A percentile compares a stretch with the other conserved stretches of the same genome.
These are phyloP conservation scores for Rhododendron griersonianum DNA, from an alignment of 148 eudicot genomes.

Conservation along the genomic window DNA sequence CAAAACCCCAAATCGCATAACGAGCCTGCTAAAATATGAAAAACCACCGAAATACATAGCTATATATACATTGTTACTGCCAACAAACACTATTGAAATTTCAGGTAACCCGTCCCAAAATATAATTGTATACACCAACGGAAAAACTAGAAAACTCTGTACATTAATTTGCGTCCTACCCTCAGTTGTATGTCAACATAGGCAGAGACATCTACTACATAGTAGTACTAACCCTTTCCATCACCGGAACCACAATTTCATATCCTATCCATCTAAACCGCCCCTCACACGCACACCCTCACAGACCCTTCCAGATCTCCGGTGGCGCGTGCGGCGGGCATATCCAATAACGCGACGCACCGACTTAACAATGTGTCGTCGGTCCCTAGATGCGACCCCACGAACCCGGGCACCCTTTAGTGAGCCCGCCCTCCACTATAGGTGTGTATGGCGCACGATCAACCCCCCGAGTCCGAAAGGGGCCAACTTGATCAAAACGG, in stretches of 20 bases:
- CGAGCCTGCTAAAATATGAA: no score
- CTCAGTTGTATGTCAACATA: background rate
- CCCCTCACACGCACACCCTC: constrained; percentile 3
- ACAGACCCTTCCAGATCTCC: background rate
- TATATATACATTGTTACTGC: background rate
- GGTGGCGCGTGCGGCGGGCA: background rate
- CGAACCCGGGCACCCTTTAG: background rate
- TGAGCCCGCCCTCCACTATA: no score
- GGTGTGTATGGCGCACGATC: background rate
- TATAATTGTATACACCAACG: background rate
- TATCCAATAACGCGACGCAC: background rate
- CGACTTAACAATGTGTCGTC: background rate
- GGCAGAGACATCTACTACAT: background rate
- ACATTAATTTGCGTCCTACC: background rate
- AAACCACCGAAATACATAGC: background rate
- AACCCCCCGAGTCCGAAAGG: background rate
- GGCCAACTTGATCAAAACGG: constrained; percentile 16
- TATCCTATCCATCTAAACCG: background rate
- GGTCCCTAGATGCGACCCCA: background rate
- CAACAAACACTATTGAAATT: background rate
- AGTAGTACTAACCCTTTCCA: background rate
- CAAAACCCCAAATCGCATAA: no score
- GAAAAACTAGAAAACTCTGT: background rate
- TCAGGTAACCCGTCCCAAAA: background rate
- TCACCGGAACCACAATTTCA: background rate